Evolutionary conservation across 1,139 yeast genomes (phyloP), one percentile per base, ranked within the genome.

Genomic region (Yamadazyma kanchanaburiensis): DNA sequence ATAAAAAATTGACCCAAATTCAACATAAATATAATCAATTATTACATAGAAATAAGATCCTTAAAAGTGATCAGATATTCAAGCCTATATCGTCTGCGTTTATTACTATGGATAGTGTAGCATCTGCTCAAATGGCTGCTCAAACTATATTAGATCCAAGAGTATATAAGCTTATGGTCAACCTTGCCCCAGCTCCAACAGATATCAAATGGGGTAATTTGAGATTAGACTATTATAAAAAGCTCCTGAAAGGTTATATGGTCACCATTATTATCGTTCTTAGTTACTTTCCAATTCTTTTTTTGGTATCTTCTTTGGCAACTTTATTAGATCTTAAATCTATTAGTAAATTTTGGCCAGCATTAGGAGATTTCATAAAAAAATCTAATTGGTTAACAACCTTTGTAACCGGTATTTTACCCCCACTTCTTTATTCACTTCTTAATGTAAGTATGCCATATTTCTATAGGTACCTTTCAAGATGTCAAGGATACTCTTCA

Each of bases 71-170:
- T 30, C 55, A 54, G 3, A 55, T 49, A 22, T 60, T 62, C 39
- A 53, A 47, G 24, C 62, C 54, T 17, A 69, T 84, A 0, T 79
- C 86, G 7, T 74, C 86, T 7, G 91, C 91, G 0, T 83, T 83
- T 47, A 74, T 83, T 5, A 83, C 91, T 1, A 81, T 83, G 91
- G 87, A 81, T 41, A 77, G 87, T 0, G 91, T 82, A 1, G 91
- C 91, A 0, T 77, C 84, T 27, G 91, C 91, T 0, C 94, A 83
- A 54, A 81, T 82, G 86, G 84, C 86, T 3, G 91, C 91, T 0
- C 94, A 83, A 48, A 83, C 91, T 0, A 84, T 83, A 0, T 55
- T 83, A 32, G 91, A 83, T 47, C 91, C 91, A 5, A 65, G 86
- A 37, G 88, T 80, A 7, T 79, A 81, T 48, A 80, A 77, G 43